Conservation (phyloP, 2,329 filamentous ascomycete species). For the Xylaria sp. region DNA sequence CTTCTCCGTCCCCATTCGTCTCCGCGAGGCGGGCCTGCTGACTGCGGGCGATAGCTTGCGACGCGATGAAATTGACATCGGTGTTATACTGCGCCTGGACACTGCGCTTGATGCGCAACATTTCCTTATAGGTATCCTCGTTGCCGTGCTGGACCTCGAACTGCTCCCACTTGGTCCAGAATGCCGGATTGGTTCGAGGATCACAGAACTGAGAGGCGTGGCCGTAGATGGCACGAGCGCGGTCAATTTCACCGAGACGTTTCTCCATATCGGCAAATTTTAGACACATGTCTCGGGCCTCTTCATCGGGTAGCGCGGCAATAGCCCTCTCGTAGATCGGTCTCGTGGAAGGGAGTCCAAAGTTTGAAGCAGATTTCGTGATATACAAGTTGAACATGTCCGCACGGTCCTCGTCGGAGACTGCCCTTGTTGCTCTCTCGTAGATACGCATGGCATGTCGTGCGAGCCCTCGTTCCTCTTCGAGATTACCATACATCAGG, state of each 20-base stretch:
- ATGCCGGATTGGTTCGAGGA: constrained; percentile 85
- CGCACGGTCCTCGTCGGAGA: constrained; percentile 91
- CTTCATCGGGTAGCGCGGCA: constrained; percentile 87
- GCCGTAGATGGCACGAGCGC: constrained; percentile 93
- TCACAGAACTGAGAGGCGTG: constrained; percentile 98
- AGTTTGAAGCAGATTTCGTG: constrained; percentile 97
- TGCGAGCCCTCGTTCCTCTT: constrained; percentile 93
- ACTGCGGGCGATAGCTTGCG: constrained; percentile 87
- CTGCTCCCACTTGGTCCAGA: constrained; percentile 96
- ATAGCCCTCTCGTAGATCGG: constrained; percentile 98
- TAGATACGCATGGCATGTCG: constrained; percentile 99
- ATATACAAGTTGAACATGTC: constrained; percentile 99
- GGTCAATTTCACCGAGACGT: constrained; percentile 90
- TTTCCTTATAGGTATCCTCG: constrained; percentile 99
- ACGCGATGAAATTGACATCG: constrained; percentile 98
- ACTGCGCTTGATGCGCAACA: constrained; percentile 96
- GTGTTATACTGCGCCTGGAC: constrained; percentile 99
- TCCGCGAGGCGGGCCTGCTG: constrained; percentile 65
- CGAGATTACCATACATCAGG: constrained; percentile 97
- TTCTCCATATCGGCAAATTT: constrained; percentile 99
- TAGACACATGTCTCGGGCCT: constrained; percentile 97
- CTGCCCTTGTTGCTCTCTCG: constrained; percentile 93
- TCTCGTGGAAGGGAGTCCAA: constrained; percentile 92
- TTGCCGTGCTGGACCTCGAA: constrained; percentile 99
- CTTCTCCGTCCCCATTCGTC: constrained; percentile 59